Percentiles rank a stretch among this genome's conserved stretches.
These are phyloP conservation scores for Trifolium dubium DNA, from an alignment of 306 rosid genomes.

Conservation along the genomic window DNA sequence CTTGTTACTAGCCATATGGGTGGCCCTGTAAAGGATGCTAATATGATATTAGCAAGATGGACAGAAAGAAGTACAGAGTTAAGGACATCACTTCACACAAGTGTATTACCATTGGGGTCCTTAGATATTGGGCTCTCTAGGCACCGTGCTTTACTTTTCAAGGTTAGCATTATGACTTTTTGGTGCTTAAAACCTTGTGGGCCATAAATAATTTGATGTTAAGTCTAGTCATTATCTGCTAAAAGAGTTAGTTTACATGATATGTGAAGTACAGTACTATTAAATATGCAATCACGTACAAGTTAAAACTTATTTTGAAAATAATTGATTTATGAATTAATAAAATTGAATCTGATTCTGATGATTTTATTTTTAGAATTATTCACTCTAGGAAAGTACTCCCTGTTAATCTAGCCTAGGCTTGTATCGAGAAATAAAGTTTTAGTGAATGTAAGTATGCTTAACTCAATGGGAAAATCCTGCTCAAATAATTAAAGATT, in stretches of 20 bases:
- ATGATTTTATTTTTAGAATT: conserved; percentile 5
- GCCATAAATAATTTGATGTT: conserved; percentile 34
- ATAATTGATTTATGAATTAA: conserved; percentile 6
- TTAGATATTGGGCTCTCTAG: conserved; percentile 91
- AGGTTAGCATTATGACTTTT: conserved; percentile 59
- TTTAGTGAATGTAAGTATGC: neutral
- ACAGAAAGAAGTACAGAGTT: conserved; percentile 83
- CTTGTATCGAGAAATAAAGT: neutral
- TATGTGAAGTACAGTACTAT: neutral
- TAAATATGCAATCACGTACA: neutral
- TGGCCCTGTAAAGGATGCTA: conserved; percentile 96
- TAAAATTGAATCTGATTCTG: conserved; percentile 17
- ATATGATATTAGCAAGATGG: conserved; percentile 79
- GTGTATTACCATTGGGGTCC: conserved; percentile 90
- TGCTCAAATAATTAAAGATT: neutral
- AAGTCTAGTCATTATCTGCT: conserved; percentile 32
- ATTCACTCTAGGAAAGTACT: neutral
- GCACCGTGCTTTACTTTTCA: conserved; percentile 97
- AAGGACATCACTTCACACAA: conserved; percentile 78
- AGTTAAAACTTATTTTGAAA: neutral
- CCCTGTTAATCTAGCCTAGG: neutral
- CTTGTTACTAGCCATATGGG: conserved; percentile 91
- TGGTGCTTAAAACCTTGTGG: conserved; percentile 32
- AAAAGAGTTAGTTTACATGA: conserved; percentile 5
- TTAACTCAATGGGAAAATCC: conserved; percentile 14